Evolutionary conservation across 345 rosid genomes (phyloP).

Genomic region (Kandelia obovata): DNA sequence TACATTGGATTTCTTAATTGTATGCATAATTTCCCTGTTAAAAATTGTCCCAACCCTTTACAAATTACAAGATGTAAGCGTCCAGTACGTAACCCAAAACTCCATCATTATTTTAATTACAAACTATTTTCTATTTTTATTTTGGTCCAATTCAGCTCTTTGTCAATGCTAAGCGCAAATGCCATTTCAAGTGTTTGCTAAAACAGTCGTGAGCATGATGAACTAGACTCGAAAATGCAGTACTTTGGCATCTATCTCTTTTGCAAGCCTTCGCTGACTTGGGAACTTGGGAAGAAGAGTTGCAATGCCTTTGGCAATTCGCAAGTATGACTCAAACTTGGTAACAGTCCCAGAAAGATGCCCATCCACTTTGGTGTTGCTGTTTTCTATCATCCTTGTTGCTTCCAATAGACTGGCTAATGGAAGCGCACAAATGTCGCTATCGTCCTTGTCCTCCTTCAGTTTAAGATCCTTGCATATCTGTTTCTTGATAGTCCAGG

Average conservation of each 20-base stretch:
- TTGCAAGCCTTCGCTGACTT: conserved; percentile 1
- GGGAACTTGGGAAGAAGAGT: conserved; percentile 44
- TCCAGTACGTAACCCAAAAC: too few relatives aligned
- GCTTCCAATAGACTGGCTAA: conserved; percentile 4
- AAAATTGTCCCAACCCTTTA: too few relatives aligned
- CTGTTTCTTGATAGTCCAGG: conserved; percentile 39
- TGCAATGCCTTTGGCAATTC: conserved; percentile 31
- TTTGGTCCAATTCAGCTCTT: too few relatives aligned
- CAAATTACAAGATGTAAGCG: too few relatives aligned
- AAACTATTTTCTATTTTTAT: too few relatives aligned
- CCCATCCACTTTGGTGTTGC: background rate
- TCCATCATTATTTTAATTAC: too few relatives aligned
- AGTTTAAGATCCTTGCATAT: conserved; percentile 16
- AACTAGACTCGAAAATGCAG: conserved; percentile 32
- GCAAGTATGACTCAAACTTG: conserved; percentile 23
- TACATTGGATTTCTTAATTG: too few relatives aligned
- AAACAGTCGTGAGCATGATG: too few relatives aligned
- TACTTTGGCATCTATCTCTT: conserved; percentile 19
- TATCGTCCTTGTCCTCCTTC: background rate
- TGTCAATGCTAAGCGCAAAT: too few relatives aligned
- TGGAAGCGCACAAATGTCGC: background rate
- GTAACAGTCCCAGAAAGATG: background rate
- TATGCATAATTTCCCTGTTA: too few relatives aligned
- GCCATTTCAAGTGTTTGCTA: too few relatives aligned
- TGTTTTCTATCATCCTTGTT: background rate